These are phyloP conservation scores for Boletales sp. DNA, from an alignment of 768 basidiomycete genomes.

Conservation along the genomic window DNA sequence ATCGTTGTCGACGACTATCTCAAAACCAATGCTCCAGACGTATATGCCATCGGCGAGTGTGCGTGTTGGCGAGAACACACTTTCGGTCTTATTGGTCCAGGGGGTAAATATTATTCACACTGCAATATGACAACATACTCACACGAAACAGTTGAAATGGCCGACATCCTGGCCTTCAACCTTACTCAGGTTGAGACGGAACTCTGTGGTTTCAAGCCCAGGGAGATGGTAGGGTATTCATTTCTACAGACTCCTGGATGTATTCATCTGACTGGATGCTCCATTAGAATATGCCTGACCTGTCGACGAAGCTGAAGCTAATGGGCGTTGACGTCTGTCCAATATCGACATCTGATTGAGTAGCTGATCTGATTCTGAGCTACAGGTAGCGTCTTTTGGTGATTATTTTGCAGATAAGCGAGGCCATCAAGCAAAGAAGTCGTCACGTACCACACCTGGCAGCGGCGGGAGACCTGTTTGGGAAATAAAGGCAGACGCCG, in stretches of 20 bases:
- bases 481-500: not conserved
- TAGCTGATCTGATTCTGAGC: not conserved
- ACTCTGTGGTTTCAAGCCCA: conserved; percentile 36
- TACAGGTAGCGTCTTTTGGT: conserved; percentile 62
- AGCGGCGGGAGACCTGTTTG: not conserved
- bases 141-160: conserved; percentile 54
- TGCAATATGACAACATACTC: no score
- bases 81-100: conserved; percentile 77
- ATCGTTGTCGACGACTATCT: conserved; percentile 56
- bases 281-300: conserved; percentile 52
- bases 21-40: conserved; percentile 51
- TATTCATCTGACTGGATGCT: not conserved
- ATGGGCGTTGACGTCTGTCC: conserved; percentile 52
- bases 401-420: conserved; percentile 65
- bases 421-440: conserved; percentile 3
- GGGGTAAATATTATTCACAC: conserved; percentile 33
- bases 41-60: conserved; percentile 77
- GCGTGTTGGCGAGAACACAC: conserved; percentile 63
- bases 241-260: no score
- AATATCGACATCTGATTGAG: not conserved
- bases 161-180: conserved; percentile 71
- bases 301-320: conserved; percentile 62
- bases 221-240: conserved; percentile 36
- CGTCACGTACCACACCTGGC: no score
- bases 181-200: conserved; percentile 51